Percentiles rank a stretch among this genome's conserved stretches.
phyloP scores from a whole-genome alignment of 2,329 filamentous ascomycete genomes.

The Massarina eburnea region DNA sequence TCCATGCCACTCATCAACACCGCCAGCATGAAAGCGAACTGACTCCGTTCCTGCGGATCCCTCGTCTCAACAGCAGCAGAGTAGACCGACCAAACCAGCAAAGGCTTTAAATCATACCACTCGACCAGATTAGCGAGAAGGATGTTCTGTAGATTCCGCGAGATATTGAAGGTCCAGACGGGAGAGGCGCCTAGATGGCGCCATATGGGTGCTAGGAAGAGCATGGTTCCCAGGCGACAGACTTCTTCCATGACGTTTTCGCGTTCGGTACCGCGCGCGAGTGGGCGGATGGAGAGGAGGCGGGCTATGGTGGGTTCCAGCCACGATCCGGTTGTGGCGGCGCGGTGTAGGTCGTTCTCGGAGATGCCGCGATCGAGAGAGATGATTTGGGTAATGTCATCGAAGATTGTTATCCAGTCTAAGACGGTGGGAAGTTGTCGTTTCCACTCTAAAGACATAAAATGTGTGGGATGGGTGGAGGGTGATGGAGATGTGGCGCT shows the following conservation, averaged over 20 bases:
- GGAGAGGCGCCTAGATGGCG: conserved; percentile 25
- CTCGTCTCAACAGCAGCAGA: conserved; percentile 29
- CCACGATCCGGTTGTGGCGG: conserved; percentile 29
- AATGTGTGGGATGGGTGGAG: conserved; percentile 58
- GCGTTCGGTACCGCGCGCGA: conserved; percentile 12
- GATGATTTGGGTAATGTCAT: conserved; percentile 28
- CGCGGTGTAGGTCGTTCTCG: conserved; percentile 22
- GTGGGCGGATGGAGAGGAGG: conserved; percentile 26
- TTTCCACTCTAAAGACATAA: conserved; percentile 62
- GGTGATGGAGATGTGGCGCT: conserved; percentile 54
- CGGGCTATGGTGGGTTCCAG: conserved; percentile 30
- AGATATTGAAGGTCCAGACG: conserved; percentile 26
- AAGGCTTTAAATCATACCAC: conserved; percentile 31
- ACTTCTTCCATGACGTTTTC: conserved; percentile 31
- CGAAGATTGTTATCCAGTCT: conserved; percentile 33
- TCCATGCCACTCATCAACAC: conserved; percentile 26
- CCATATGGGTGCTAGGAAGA: conserved; percentile 33
- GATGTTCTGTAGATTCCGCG: conserved; percentile 22
- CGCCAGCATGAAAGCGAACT: conserved; percentile 30
- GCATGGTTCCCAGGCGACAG: conserved; percentile 29
- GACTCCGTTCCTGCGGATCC: conserved; percentile 24
- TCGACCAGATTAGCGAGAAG: conserved; percentile 24
- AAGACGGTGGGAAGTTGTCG: conserved; percentile 40
- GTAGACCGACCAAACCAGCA: conserved; percentile 30
- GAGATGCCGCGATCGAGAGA: conserved; percentile 27